Percentiles rank a stretch among this genome's conserved stretches.
Evolutionary conservation across 176 grass and related monocot species (phyloP).

Genomic region (Zoysia pacifica): DNA sequence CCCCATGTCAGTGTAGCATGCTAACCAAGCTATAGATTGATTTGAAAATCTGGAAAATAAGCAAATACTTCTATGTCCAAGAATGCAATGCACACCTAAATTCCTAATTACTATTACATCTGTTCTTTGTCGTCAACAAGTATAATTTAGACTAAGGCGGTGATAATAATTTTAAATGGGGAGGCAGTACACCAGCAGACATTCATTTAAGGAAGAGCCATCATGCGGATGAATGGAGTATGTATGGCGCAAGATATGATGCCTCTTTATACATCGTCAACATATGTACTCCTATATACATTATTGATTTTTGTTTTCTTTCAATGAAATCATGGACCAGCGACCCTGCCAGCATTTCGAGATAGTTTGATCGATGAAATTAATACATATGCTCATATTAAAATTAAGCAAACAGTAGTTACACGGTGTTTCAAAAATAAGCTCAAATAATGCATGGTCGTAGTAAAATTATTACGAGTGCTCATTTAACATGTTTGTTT

Average conservation of each 20-base stretch:
- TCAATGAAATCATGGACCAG: constrained; percentile 21
- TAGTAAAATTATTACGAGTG: background rate
- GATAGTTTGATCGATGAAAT: background rate
- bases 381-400: background rate
- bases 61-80: too few species aligned
- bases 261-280: background rate
- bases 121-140: too few species aligned
- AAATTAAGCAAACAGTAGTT: background rate
- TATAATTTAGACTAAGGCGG: too few species aligned
- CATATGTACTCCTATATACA: background rate
- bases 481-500: too few species aligned
- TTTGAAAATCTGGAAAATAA: too few species aligned
- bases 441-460: constrained; percentile 8
- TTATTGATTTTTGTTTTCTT: constrained; percentile 10
- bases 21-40: too few species aligned
- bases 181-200: background rate
- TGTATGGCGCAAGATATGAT: constrained; percentile 21
- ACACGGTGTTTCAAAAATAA: constrained; percentile 3
- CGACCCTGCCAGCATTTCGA: background rate
- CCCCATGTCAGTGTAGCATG: too few species aligned
- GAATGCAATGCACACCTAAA: too few species aligned
- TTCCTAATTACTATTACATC: too few species aligned
- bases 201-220: constrained; percentile 19
- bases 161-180: too few species aligned
- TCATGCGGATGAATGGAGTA: constrained; percentile 1